Base-by-base conservation (phyloP, 192 early-diverging fungal genomes). In the Coemansia sp. region DNA sequence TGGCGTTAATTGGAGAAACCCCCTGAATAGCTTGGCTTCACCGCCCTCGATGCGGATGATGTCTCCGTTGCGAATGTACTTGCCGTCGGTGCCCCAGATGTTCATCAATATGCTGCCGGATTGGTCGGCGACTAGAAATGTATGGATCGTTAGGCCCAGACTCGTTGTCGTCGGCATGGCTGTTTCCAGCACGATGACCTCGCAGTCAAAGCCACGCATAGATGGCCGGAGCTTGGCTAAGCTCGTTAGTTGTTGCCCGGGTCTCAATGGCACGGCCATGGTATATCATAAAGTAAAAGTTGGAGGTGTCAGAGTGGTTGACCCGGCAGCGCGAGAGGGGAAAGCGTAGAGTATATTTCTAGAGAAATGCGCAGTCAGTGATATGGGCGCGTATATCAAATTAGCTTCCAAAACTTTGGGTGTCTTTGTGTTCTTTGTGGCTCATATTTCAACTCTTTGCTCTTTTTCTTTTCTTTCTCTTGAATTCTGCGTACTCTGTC, bases 151-250 rank as follows among this genome's bases (percentile, higher is more conserved):
- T 25, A 85, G 82, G 23, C 82, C 72, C 63, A 87, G 84, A 8
- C 82, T 74, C 7, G 85, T 88, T 5, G 68, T 79, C 4, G 67
- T 76, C 21, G 87, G 86, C 36, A 75, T 31, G n/a, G 81, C 81
- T 62, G 85, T 85, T 39, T 91, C 85, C 6, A 91, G 75, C 15
- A 91, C 81, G 60, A 91, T 87, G 42, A 87, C 86, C 46, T 91
- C 88, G 68, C 87, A 84, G 64, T 87, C 85, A 50, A 90, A 84
- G 8, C 85, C 84, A 6, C 86, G 82, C 84, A 89, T 85, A 25
- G 73, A 75, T 6, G 89, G 87, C 32, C 84, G 77, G 42, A 91
- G 64, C 39, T 88, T 87, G 17, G 63, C 69, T 17, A 86, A 77
- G 23, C 64, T 66, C 8, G 78, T 64, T 3, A 87, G 62, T 50